Conservation (phyloP, 352 stramenopile genomes). For the Peronospora destructor region DNA sequence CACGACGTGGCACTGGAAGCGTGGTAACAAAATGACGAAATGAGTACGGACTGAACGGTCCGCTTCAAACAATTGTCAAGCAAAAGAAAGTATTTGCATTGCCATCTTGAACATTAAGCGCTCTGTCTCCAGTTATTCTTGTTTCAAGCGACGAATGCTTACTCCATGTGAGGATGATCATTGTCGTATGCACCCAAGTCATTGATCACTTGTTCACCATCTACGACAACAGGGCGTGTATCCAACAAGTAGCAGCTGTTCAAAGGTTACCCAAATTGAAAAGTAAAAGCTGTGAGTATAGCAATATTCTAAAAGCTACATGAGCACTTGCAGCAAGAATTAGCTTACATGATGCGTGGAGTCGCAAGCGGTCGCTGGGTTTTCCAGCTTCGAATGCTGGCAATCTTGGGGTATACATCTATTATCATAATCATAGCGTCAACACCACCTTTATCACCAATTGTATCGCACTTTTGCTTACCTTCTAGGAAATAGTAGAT, state of each 20-base stretch:
- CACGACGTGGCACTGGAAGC: no score
- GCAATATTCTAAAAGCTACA: background rate
- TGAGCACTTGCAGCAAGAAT: background rate
- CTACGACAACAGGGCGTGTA: constrained; percentile 34
- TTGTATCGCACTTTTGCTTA: constrained; percentile 12
- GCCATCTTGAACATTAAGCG: constrained; percentile 5
- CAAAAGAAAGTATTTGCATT: constrained; percentile 10
- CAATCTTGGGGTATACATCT: constrained; percentile 97
- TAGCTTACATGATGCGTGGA: constrained; percentile 82
- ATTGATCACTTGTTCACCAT: constrained; percentile 52
- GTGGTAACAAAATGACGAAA: no score
- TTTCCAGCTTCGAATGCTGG: constrained; percentile 92
- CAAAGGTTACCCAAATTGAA: constrained; percentile 3
- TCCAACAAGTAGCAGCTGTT: constrained; percentile 62
- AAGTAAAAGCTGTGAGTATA: constrained; percentile 1
- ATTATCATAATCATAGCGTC: constrained; percentile 9
- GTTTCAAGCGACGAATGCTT: constrained; percentile 11
- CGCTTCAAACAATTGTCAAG: no score
- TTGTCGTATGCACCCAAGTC: constrained; percentile 41
- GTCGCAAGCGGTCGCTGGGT: constrained; percentile 88
- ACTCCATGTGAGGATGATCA: constrained; percentile 52
- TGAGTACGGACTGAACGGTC: no score
- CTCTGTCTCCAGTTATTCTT: constrained; percentile 9
- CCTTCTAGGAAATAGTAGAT: constrained; percentile 99
- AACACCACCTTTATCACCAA: constrained; percentile 1